Conservation (phyloP, 2,329 filamentous ascomycete species). For the Microdochium trichocladiopsis region DNA sequence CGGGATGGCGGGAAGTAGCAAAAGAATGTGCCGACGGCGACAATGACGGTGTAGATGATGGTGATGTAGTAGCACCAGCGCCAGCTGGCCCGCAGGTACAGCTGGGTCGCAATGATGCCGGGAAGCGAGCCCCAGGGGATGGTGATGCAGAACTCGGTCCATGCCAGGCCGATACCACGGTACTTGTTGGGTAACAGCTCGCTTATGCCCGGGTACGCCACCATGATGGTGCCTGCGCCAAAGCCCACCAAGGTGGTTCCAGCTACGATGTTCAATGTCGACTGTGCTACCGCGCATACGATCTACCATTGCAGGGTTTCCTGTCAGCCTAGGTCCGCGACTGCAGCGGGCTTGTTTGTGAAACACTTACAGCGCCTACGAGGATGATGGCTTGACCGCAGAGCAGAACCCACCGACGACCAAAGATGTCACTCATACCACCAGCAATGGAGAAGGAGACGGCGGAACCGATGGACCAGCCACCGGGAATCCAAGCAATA, state of each 20-base stretch:
- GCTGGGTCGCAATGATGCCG: constrained; percentile 16
- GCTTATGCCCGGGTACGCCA: constrained; percentile 22
- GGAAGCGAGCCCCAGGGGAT: constrained; percentile 16
- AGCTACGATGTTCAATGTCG: constrained; percentile 14
- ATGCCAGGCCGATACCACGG: constrained; percentile 17
- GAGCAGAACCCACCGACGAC: constrained; percentile 10
- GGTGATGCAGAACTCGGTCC: constrained; percentile 21
- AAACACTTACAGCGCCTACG: constrained; percentile 5
- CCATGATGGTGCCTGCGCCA: constrained; percentile 23
- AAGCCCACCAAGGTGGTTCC: constrained; percentile 22
- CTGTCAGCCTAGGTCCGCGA: background rate
- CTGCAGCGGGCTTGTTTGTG: background rate
- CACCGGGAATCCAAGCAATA: constrained; percentile 12
- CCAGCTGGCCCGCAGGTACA: constrained; percentile 19
- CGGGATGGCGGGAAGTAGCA: constrained; percentile 18
- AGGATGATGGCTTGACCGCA: constrained; percentile 8
- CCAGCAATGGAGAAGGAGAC: constrained; percentile 13
- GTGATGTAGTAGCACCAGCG: constrained; percentile 17
- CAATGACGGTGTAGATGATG: constrained; percentile 16
- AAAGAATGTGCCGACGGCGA: constrained; percentile 13
- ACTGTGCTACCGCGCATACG: constrained; percentile 14
- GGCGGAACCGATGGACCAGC: constrained; percentile 10
- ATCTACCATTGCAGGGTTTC: constrained; percentile 6
- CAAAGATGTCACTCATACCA: constrained; percentile 16
- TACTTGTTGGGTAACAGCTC: constrained; percentile 26